Evolutionary conservation across 2,329 filamentous ascomycete species (phyloP).

Genomic region (Alternaria dauci): DNA sequence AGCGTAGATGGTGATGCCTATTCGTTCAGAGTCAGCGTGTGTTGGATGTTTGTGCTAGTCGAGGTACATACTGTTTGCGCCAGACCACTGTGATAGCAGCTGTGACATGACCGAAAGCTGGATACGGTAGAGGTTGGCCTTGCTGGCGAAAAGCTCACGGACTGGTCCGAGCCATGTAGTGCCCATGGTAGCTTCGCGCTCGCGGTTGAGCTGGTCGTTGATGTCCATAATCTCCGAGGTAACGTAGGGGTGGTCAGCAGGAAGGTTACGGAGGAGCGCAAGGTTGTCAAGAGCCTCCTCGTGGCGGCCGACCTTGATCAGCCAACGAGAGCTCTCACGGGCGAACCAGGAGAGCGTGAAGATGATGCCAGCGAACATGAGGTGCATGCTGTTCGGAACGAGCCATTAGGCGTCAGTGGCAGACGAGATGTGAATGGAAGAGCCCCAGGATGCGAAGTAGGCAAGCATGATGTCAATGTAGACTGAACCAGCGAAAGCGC

Average conservation of each 20-base stretch:
- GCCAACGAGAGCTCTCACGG: slow-evolving; percentile 74
- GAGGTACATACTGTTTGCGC: slow-evolving; percentile 59
- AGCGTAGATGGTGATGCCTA: slow-evolving; percentile 73
- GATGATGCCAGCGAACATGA: slow-evolving; percentile 80
- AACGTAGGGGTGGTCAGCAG: slow-evolving; percentile 67
- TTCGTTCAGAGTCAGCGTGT: not conserved
- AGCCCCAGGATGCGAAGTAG: slow-evolving; percentile 73
- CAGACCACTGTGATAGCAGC: slow-evolving; percentile 76
- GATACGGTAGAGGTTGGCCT: slow-evolving; percentile 76
- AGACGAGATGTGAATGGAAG: slow-evolving; percentile 60
- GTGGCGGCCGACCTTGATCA: slow-evolving; percentile 69
- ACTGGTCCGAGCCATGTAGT: slow-evolving; percentile 70
- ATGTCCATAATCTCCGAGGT: slow-evolving; percentile 70
- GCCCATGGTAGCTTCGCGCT: slow-evolving; percentile 75
- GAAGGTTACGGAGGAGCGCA: slow-evolving; percentile 67
- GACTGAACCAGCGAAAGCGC: slow-evolving; percentile 73
- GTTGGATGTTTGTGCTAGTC: not conserved
- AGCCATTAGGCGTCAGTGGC: slow-evolving; percentile 60
- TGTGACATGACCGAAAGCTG: slow-evolving; percentile 74
- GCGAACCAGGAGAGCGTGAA: slow-evolving; percentile 74
- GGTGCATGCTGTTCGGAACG: slow-evolving; percentile 76
- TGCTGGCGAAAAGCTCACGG: slow-evolving; percentile 73
- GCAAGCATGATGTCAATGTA: slow-evolving; percentile 81
- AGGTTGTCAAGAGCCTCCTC: slow-evolving; percentile 67
- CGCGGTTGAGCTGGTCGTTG: slow-evolving; percentile 70